These are phyloP conservation scores for Avena eriantha DNA, from an alignment of 176 grass and related monocot genomes.

Conservation along the genomic window DNA sequence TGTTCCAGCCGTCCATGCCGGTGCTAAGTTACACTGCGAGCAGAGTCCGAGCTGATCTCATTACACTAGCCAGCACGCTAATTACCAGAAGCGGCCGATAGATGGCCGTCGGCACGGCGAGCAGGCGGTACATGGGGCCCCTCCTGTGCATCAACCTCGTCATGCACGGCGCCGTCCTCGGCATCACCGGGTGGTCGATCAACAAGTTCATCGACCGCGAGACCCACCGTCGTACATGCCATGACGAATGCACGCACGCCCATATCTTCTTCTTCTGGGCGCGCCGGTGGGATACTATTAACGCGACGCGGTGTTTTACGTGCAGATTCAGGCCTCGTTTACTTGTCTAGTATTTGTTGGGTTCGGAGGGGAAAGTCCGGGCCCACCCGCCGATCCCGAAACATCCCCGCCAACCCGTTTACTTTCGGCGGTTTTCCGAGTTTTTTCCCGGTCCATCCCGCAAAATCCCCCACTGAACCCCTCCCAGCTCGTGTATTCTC, in stretches of 20 bases:
- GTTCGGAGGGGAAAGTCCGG: no score
- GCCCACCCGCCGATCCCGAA: no score
- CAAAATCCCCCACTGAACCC: no score
- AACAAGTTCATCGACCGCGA: constrained; percentile 34
- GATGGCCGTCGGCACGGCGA: constrained; percentile 3
- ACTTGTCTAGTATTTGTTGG: no score
- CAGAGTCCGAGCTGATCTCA: background rate
- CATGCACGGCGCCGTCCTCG: constrained; percentile 23
- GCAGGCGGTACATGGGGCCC: constrained; percentile 21
- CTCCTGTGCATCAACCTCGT: constrained; percentile 27
- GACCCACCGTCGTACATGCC: constrained; percentile 17
- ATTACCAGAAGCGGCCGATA: background rate
- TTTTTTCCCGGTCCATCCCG: no score
- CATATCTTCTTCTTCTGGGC: no score
- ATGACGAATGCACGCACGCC: no score
- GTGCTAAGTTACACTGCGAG: background rate
- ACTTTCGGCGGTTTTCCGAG: no score
- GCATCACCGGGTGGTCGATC: constrained; percentile 26
- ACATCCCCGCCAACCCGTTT: no score
- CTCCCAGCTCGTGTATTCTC: no score
- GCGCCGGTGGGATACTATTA: background rate
- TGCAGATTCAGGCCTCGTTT: no score
- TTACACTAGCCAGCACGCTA: background rate
- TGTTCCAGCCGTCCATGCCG: background rate
- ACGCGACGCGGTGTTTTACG: background rate